Conservation (phyloP, 805 yeast species). For the Nakazawaea wyomingensis region DNA sequence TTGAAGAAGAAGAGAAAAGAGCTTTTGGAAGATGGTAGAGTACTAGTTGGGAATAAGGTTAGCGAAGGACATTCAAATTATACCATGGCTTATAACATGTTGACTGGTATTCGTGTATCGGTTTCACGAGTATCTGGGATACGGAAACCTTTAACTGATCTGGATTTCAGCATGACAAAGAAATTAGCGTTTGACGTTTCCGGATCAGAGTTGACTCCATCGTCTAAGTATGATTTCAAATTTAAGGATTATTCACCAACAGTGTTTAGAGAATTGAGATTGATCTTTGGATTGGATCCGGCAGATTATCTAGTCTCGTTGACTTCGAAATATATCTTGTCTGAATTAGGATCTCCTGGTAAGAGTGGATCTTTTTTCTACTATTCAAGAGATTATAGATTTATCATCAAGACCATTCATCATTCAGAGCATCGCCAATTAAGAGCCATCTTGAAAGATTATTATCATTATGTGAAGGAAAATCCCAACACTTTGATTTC, state of each 20-base stretch:
- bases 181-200: constrained; percentile 82
- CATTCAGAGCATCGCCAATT: constrained; percentile 87
- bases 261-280: constrained; percentile 82
- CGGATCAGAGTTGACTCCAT: constrained; percentile 88
- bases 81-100: constrained; percentile 93
- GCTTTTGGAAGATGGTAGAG: constrained; percentile 46
- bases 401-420: constrained; percentile 93
- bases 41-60: constrained; percentile 73
- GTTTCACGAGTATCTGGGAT: constrained; percentile 89
- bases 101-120: constrained; percentile 93
- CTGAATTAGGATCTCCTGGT: constrained; percentile 93
- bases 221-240: constrained; percentile 91
- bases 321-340: constrained; percentile 87
- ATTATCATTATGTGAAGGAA: constrained; percentile 71
- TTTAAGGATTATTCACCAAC: constrained; percentile 95
- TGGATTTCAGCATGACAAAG: constrained; percentile 66
- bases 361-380: constrained; percentile 96
- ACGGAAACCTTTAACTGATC: constrained; percentile 63
- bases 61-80: constrained; percentile 92
- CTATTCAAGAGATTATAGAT: constrained; percentile 88
- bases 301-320: constrained; percentile 92
- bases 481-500: constrained; percentile 87
- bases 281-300: constrained; percentile 82
- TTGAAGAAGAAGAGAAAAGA: constrained; percentile 36
- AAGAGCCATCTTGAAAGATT: constrained; percentile 65